Evolutionary conservation across 805 yeast genomes (phyloP).

Genomic region (Monosporozyma aquatica): DNA sequence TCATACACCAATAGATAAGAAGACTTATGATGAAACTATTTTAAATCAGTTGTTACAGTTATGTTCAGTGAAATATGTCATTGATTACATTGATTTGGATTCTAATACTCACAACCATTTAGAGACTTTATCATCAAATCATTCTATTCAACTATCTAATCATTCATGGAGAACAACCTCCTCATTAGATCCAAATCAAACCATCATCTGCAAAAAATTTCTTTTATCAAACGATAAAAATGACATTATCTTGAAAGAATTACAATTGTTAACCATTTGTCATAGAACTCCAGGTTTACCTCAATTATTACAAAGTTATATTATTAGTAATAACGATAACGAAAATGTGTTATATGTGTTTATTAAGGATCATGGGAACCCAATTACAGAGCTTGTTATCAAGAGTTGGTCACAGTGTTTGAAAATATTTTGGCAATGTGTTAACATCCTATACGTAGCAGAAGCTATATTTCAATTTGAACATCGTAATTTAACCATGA

Average conservation of each 20-base stretch:
- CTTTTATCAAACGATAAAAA: constrained; percentile 14
- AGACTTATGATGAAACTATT: constrained; percentile 22
- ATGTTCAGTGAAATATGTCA: constrained; percentile 17
- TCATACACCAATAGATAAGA: constrained; percentile 16
- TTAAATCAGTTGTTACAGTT: constrained; percentile 18
- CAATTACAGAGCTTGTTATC: constrained; percentile 11
- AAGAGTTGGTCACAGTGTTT: constrained; percentile 20
- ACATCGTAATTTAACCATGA: constrained; percentile 64
- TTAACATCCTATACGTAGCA: constrained; percentile 39
- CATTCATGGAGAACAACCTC: constrained; percentile 17
- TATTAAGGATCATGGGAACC: constrained; percentile 24
- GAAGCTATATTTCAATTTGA: constrained; percentile 50
- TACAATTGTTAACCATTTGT: constrained; percentile 17
- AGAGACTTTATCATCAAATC: constrained; percentile 9
- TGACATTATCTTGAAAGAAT: constrained; percentile 21
- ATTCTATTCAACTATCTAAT: constrained; percentile 10
- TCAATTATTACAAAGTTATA: constrained; percentile 17
- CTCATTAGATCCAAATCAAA: constrained; percentile 8
- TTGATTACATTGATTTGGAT: constrained; percentile 9
- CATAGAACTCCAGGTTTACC: constrained; percentile 28
- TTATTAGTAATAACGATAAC: constrained; percentile 7
- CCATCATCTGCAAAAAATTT: constrained; percentile 18
- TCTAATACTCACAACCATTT: constrained; percentile 1
- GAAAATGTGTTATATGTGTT: constrained; percentile 15
- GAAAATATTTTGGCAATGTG: constrained; percentile 47